A percentile compares a stretch with the other conserved stretches of the same genome.
phyloP scores from a whole-genome alignment of 164 flowering plant species.

The Paratinospora sagittata region DNA sequence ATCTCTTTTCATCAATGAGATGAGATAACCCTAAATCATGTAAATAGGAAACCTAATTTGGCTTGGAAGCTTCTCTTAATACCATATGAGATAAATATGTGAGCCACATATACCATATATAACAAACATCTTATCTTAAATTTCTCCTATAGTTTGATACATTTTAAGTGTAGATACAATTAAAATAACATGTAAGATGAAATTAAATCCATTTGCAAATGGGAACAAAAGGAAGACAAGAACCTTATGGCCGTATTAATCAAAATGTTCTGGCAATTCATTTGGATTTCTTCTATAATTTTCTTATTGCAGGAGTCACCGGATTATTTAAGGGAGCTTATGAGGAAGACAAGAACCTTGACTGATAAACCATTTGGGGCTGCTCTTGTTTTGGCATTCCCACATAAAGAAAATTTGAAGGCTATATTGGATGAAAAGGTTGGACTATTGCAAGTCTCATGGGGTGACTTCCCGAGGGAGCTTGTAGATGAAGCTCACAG shows the following conservation, averaged over 20 bases:
- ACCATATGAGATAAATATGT: too few relatives aligned
- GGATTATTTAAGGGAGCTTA: constrained; percentile 58
- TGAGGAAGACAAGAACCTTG: constrained; percentile 65
- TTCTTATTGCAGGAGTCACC: constrained; percentile 61
- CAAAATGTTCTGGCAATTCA: too few relatives aligned
- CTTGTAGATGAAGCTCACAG: constrained; percentile 65
- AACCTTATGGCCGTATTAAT: too few relatives aligned
- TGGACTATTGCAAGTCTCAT: constrained; percentile 62
- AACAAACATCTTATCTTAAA: too few relatives aligned
- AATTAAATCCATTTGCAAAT: too few relatives aligned
- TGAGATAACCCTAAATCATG: too few relatives aligned
- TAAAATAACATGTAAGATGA: background rate
- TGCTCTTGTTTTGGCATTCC: constrained; percentile 75
- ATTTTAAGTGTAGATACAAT: background rate
- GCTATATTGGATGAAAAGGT: constrained; percentile 75
- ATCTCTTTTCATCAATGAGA: too few relatives aligned
- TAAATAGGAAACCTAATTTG: too few relatives aligned
- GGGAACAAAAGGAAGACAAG: too few relatives aligned
- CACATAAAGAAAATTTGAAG: constrained; percentile 67
- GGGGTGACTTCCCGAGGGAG: constrained; percentile 78
- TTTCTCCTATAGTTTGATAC: background rate
- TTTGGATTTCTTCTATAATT: background rate
- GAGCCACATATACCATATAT: too few relatives aligned
- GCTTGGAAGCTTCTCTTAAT: too few relatives aligned
- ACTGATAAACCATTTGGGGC: constrained; percentile 86